Evolutionary conservation across 139 green algal species (phyloP), one percentile per base, ranked within the genome.

Genomic region (Desmodesmus armatus): DNA sequence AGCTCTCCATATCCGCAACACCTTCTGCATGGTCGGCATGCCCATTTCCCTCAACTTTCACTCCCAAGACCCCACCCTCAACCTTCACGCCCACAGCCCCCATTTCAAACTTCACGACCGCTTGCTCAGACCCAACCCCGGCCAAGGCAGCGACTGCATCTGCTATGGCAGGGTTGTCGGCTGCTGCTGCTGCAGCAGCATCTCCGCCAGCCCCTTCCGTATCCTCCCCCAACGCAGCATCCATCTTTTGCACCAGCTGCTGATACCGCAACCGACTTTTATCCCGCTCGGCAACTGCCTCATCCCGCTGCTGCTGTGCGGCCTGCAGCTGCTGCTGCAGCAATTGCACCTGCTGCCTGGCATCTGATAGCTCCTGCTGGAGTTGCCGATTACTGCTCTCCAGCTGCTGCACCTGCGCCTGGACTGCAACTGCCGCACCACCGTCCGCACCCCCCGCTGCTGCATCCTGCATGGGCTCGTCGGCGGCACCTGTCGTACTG

Each of bases 261-360:
- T 19, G 29, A 23, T 43, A 78, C 71, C 41, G 71, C 15, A 27
- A 27, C 41, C 63, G 71, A 2, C 35, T 62, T 25, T 39, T 80
- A 21, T 80, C 73, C 31, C 67, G 27, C 37, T 75, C 67, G 35
- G 49, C 73, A 13, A 67, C 1, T n/a, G 53, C 73, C 4, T 47
- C 73, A 80, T 80, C 73, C 17, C 31, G 66, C 49, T 80, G 73
- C 73, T 80, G 35, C 73, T 75, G 35, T 51, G 37, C 67, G 33
- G 67, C 67, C 11, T 75, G 35, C 25, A 80, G 35, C 25, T 80
- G 44, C 19, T 51, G 47, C 73, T 80, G 73, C 73, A 80, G 73
- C 17, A 49, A 19, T 39, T 40, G 31, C 35, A 80, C 67, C 73
- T 80, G 73, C 19, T 80, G 73, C 49, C 49, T 31, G 2, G 73